These are phyloP conservation scores for Elsinoe perseae DNA, from an alignment of 2,329 filamentous ascomycete species.

Conservation along the genomic window DNA sequence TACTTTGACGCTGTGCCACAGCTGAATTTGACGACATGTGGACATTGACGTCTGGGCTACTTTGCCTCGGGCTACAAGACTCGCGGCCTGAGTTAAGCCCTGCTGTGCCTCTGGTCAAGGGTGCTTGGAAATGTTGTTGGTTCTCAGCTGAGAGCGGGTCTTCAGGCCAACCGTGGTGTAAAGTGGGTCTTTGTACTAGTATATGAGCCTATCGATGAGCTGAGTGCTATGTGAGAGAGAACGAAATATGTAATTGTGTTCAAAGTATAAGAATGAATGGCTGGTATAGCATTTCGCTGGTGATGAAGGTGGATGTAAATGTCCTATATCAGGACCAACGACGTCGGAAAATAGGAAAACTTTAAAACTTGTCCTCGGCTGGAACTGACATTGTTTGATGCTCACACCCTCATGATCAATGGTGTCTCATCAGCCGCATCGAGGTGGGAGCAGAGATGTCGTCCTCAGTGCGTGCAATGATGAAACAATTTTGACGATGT, in stretches of 20 bases:
- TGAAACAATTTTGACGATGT: neutral
- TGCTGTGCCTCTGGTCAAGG: neutral
- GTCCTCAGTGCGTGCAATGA: neutral
- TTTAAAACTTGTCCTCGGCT: neutral
- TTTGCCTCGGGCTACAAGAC: neutral
- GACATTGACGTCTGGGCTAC: neutral
- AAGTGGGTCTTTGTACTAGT: neutral
- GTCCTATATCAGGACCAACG: neutral
- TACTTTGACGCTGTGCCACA: constrained; percentile 6
- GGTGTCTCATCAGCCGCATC: neutral
- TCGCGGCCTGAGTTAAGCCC: neutral
- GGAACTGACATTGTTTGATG: neutral
- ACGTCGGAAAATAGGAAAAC: neutral
- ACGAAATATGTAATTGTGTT: neutral
- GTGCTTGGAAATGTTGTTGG: neutral
- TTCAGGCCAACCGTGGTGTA: neutral
- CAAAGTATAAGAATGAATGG: neutral
- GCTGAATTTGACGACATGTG: constrained; percentile 5
- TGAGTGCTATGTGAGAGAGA: neutral
- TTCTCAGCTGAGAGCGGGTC: neutral
- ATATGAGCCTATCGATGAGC: neutral
- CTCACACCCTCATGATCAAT: neutral
- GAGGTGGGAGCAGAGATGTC: neutral
- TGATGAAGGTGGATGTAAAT: neutral
- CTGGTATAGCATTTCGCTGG: neutral